Evolutionary conservation across 164 flowering plant species (phyloP).

Genomic region (Umbilicus rupestris): DNA sequence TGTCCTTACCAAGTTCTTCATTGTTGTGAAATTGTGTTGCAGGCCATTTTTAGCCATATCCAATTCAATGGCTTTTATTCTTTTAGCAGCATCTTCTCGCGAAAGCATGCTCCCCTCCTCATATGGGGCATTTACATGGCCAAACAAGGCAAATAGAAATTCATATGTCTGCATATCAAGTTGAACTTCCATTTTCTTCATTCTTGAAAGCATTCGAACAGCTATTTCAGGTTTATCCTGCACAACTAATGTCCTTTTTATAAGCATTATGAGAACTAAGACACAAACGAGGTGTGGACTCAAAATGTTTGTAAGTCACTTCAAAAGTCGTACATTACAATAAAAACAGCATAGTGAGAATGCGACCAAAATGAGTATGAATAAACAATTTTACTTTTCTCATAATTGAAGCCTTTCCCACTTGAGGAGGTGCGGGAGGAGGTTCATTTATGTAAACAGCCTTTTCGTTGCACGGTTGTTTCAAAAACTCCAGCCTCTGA

Average conservation of each 20-base stretch:
- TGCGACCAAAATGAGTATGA: neutral
- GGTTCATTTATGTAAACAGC: no score
- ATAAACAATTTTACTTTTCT: no score
- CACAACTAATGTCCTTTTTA: constrained; percentile 15
- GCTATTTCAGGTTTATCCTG: constrained; percentile 89
- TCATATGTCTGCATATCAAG: constrained; percentile 74
- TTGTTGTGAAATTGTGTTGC: constrained; percentile 52
- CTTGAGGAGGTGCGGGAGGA: no score
- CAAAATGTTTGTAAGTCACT: neutral
- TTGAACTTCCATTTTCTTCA: constrained; percentile 40
- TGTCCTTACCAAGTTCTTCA: constrained; percentile 54
- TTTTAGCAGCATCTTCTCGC: constrained; percentile 37
- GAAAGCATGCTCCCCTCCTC: constrained; percentile 57
- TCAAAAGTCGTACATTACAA: neutral
- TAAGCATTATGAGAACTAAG: neutral
- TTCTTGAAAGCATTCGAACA: constrained; percentile 48
- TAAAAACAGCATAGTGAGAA: neutral
- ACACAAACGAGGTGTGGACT: neutral
- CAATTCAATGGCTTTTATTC: constrained; percentile 61
- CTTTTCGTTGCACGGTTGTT: no score
- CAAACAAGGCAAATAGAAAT: constrained; percentile 73
- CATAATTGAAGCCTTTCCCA: no score
- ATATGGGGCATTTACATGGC: constrained; percentile 78
- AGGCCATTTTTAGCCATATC: constrained; percentile 64
- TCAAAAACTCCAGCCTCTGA: no score